phyloP scores from a whole-genome alignment of 1,284 basidiomycete genomes.

The Moniliophthora roreri region DNA sequence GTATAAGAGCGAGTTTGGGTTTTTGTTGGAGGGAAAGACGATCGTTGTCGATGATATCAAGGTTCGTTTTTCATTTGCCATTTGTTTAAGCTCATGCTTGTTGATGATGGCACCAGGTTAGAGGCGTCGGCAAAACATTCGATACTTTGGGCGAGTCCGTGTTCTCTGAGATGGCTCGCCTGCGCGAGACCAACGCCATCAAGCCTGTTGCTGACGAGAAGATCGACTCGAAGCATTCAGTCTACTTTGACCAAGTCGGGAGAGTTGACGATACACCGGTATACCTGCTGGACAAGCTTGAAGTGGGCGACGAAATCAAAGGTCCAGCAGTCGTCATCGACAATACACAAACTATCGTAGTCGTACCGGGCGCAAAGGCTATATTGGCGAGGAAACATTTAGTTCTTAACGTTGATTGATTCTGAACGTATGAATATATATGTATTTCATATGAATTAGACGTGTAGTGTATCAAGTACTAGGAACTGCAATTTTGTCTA shows the following conservation, averaged over 20 bases:
- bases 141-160: constrained; percentile 80
- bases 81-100: not conserved
- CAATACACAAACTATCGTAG: constrained; percentile 88
- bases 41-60: constrained; percentile 93
- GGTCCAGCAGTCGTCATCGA: constrained; percentile 93
- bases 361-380: constrained; percentile 70
- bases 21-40: constrained; percentile 77
- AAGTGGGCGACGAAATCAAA: constrained; percentile 66
- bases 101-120: constrained; percentile 39
- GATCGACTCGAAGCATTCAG: constrained; percentile 56
- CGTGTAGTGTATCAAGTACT: no score
- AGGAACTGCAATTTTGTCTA: no score
- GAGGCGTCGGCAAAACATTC: constrained; percentile 88
- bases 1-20: constrained; percentile 89
- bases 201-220: constrained; percentile 40
- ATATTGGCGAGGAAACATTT: constrained; percentile 71
- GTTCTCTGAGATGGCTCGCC: constrained; percentile 64
- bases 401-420: constrained; percentile 24
- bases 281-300: constrained; percentile 66
- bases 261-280: constrained; percentile 80
- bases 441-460: no score
- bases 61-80: constrained; percentile 38
- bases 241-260: constrained; percentile 80
- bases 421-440: no score
- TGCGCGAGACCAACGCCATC: constrained; percentile 32